These are phyloP conservation scores for Harringtonia lauricola DNA, from an alignment of 2,329 filamentous ascomycete genomes.

Conservation along the genomic window DNA sequence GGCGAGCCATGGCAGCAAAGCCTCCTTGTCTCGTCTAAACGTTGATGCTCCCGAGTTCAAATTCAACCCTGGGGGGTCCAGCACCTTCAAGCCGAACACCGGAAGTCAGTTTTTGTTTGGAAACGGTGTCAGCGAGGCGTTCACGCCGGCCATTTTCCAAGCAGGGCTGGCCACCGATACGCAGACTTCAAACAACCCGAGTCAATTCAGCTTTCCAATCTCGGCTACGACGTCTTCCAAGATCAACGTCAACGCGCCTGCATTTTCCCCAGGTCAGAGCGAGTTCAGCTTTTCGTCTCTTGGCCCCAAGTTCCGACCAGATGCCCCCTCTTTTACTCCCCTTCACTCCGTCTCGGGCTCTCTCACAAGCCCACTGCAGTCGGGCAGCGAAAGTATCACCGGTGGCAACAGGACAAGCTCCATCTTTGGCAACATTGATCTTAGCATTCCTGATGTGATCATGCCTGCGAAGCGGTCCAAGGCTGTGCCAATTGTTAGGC, in stretches of 20 bases:
- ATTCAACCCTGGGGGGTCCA: conserved; percentile 48
- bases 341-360: conserved; percentile 34
- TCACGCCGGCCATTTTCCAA: conserved; percentile 39
- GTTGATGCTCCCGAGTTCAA: conserved; percentile 84
- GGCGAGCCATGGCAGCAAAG: conserved; percentile 54
- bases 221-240: conserved; percentile 30
- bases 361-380: conserved; percentile 31
- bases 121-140: conserved; percentile 20
- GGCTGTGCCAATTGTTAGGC: conserved; percentile 69
- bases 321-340: conserved; percentile 68
- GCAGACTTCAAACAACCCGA: conserved; percentile 24
- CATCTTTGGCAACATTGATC: conserved; percentile 61
- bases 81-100: conserved; percentile 36
- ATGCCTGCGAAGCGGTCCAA: conserved; percentile 65
- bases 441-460: conserved; percentile 48
- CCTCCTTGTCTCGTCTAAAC: conserved; percentile 71
- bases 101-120: conserved; percentile 35
- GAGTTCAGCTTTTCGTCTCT: conserved; percentile 59
- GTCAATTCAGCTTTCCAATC: conserved; percentile 30
- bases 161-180: conserved; percentile 22
- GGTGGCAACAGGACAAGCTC: conserved; percentile 29
- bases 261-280: conserved; percentile 57
- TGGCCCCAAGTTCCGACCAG: conserved; percentile 60
- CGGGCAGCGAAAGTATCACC: conserved; percentile 29
- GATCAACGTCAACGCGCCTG: conserved; percentile 59